phyloP scores from a whole-genome alignment of 768 basidiomycete genomes.

The Rhodotorula taiwanensis region DNA sequence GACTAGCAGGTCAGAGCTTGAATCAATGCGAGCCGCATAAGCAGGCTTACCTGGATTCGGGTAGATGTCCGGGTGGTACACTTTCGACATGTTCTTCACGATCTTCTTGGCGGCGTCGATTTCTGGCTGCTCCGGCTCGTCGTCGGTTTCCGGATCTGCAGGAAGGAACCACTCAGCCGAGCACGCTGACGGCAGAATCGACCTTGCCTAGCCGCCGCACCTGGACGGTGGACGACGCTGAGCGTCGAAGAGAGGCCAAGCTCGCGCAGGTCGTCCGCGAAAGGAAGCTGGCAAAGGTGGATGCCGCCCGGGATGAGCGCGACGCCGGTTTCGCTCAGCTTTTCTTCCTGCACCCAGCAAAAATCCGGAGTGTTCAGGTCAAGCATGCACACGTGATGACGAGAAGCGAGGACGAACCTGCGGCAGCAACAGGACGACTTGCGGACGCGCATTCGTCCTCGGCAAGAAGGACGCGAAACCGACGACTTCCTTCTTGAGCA shows the following conservation, averaged over 20 bases:
- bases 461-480: constrained; percentile 60
- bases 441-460: constrained; percentile 64
- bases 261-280: constrained; percentile 83
- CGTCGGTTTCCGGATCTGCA: constrained; percentile 15
- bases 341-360: too few species aligned
- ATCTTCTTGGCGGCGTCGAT: constrained; percentile 51
- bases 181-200: too few species aligned
- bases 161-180: background rate
- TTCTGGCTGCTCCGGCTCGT: constrained; percentile 49
- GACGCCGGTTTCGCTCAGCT: constrained; percentile 59
- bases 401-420: too few species aligned
- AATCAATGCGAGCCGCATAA: too few species aligned
- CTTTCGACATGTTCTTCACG: constrained; percentile 69
- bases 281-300: constrained; percentile 87
- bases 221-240: too few species aligned
- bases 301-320: constrained; percentile 76
- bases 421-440: constrained; percentile 77
- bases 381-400: too few species aligned
- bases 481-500: constrained; percentile 72
- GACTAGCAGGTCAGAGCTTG: too few species aligned
- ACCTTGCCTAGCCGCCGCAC: background rate
- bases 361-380: too few species aligned
- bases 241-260: constrained; percentile 55
- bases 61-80: constrained; percentile 62
- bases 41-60: constrained; percentile 72